phyloP scores from a whole-genome alignment of 176 grass and related monocot species.

The Avena sativa region DNA sequence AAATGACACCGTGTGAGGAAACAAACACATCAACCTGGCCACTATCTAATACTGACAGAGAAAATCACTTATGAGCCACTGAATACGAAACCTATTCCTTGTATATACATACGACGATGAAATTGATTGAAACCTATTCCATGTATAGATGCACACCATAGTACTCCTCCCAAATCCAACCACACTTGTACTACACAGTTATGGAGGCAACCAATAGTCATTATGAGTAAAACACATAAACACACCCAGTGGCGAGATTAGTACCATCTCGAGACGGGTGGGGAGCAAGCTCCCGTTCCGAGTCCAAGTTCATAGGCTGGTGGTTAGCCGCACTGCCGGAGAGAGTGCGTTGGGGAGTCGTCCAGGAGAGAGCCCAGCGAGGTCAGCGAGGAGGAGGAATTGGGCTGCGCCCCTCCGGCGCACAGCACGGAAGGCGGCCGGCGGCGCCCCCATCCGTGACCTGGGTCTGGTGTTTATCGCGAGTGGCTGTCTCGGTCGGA shows the following conservation, averaged over 20 bases:
- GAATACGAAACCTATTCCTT: neutral
- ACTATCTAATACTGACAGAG: neutral
- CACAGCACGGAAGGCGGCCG: neutral
- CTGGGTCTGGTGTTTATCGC: neutral
- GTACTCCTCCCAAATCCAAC: neutral
- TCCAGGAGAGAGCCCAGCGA: neutral
- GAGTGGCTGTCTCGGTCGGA: too few species aligned
- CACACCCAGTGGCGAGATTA: neutral
- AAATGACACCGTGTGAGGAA: neutral
- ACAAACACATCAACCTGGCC: neutral
- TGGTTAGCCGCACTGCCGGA: neutral
- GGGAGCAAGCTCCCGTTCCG: neutral
- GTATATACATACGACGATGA: neutral
- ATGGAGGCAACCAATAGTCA: neutral
- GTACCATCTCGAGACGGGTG: neutral
- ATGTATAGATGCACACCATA: neutral
- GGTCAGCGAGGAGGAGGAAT: neutral
- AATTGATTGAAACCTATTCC: neutral
- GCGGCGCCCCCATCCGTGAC: neutral
- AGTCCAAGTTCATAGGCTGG: conserved; percentile 3
- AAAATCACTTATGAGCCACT: neutral
- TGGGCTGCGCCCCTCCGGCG: neutral
- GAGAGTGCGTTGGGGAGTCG: neutral
- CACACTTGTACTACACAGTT: neutral
- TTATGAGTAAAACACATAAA: neutral